Evolutionary conservation across 73 alveolate species (phyloP).

Genomic region (Diophrys appendiculata): DNA sequence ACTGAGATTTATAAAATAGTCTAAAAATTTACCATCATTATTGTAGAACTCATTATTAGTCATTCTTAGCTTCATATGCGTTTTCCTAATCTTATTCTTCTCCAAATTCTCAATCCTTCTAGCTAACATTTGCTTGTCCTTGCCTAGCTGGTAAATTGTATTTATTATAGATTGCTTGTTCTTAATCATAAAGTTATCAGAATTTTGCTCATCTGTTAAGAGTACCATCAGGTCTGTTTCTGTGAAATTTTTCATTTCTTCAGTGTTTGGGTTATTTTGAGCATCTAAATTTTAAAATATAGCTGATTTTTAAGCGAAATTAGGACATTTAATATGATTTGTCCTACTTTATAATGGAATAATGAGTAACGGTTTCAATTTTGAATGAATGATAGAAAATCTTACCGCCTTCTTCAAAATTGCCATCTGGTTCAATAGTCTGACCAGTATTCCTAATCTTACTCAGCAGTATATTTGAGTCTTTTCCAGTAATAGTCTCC

Average conservation of each 20-base stretch:
- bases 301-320: too few relatives aligned
- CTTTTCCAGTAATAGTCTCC: conserved; percentile 48
- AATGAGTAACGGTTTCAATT: too few relatives aligned
- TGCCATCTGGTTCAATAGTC: conserved; percentile 9
- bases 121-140: conserved; percentile 17
- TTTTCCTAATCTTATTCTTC: conserved; percentile 7
- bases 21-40: neutral
- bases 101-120: conserved; percentile 14
- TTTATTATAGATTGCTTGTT: conserved; percentile 28
- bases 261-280: too few relatives aligned
- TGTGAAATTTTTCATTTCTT: neutral
- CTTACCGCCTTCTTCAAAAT: neutral
- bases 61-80: conserved; percentile 29
- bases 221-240: conserved; percentile 26
- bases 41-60: conserved; percentile 11
- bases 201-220: conserved; percentile 7
- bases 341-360: too few relatives aligned
- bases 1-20: too few relatives aligned
- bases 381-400: too few relatives aligned
- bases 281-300: too few relatives aligned
- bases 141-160: conserved; percentile 15
- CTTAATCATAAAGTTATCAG: conserved; percentile 21
- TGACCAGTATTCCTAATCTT: neutral
- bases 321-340: too few relatives aligned
- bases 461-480: conserved; percentile 8